Conservation (phyloP, 768 basidiomycete genomes). For the Mycena kentingensis region DNA sequence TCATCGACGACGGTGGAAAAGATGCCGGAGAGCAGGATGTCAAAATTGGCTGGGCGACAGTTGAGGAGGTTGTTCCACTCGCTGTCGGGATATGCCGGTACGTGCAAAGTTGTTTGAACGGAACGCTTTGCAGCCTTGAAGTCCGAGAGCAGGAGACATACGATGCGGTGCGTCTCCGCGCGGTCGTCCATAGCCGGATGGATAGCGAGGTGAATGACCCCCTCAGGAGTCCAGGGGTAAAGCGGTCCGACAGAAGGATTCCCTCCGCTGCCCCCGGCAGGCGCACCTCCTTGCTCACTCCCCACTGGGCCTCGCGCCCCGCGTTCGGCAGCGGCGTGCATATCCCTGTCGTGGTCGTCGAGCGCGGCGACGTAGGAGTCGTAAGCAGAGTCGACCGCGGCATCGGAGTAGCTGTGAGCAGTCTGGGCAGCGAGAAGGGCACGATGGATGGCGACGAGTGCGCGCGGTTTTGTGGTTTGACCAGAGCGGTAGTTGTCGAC, state of each 20-base stretch:
- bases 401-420: background rate
- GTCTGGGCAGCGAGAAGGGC: background rate
- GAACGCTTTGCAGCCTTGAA: background rate
- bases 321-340: background rate
- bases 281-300: background rate
- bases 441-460: background rate
- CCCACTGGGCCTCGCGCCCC: background rate
- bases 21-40: background rate
- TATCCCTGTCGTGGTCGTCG: background rate
- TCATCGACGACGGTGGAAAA: conserved; percentile 1
- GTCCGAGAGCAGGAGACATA: background rate
- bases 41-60: background rate
- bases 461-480: background rate
- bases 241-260: background rate
- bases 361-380: background rate
- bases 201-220: background rate
- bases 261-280: background rate
- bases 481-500: conserved; percentile 1
- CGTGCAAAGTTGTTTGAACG: background rate
- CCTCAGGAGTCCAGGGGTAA: background rate
- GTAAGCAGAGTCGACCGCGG: background rate
- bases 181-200: background rate
- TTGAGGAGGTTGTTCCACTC: background rate
- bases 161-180: background rate
- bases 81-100: background rate